phyloP scores from a whole-genome alignment of 2,329 filamentous ascomycete species.

The Cladosporium cucumerinum region DNA sequence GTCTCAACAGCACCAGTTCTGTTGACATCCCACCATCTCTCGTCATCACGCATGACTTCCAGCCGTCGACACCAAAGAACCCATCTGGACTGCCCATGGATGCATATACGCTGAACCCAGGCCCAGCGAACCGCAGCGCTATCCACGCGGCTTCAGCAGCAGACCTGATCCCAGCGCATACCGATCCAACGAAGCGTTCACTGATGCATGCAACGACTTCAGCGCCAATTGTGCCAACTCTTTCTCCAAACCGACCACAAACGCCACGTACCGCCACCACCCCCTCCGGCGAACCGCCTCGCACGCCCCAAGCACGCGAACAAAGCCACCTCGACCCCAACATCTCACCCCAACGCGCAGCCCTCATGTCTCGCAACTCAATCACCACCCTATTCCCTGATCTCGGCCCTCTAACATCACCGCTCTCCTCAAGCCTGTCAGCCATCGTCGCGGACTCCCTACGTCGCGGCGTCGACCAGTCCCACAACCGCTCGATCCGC shows the following conservation, averaged over 20 bases:
- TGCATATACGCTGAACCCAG: conserved; percentile 1
- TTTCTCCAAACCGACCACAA: conserved; percentile 21
- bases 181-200: conserved; percentile 25
- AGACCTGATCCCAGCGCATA: conserved; percentile 20
- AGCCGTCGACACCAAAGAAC: conserved; percentile 24
- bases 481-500: background rate
- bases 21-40: conserved; percentile 21
- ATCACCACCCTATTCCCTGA: conserved; percentile 49
- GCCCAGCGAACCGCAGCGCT: conserved; percentile 29
- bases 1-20: background rate
- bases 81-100: conserved; percentile 14
- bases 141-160: conserved; percentile 29
- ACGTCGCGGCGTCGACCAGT: conserved; percentile 40
- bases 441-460: conserved; percentile 64
- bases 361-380: conserved; percentile 46
- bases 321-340: conserved; percentile 19
- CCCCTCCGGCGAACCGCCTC: conserved; percentile 17
- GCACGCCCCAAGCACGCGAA: conserved; percentile 12
- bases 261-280: conserved; percentile 27
- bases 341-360: conserved; percentile 39
- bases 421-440: conserved; percentile 58
- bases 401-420: conserved; percentile 56
- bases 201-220: conserved; percentile 38
- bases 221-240: conserved; percentile 28
- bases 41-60: conserved; percentile 23